phyloP scores from a whole-genome alignment of 139 green algal genomes.

The Deuterostichococcus epilithicus region DNA sequence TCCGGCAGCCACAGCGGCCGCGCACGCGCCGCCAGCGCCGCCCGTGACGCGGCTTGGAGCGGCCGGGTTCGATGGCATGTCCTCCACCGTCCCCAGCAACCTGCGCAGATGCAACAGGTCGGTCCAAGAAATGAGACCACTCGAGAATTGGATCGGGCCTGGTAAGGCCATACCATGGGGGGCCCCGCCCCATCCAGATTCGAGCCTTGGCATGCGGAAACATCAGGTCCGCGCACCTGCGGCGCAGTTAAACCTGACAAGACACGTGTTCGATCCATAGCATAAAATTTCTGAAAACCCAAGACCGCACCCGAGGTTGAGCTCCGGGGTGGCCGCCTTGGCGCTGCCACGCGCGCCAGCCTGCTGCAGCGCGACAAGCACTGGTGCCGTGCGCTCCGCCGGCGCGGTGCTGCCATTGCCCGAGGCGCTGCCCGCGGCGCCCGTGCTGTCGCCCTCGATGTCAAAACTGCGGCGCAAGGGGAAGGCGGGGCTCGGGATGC shows the following conservation, averaged over 20 bases:
- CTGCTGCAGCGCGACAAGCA: not conserved
- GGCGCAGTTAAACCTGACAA: too few species aligned
- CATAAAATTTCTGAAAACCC: not conserved
- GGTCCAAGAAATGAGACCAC: too few species aligned
- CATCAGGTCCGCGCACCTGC: too few species aligned
- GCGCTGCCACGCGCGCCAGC: too few species aligned
- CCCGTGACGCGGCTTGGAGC: not conserved
- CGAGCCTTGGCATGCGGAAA: too few species aligned
- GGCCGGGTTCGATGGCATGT: slow-evolving; percentile 3
- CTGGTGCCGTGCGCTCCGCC: not conserved
- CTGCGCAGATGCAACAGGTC: too few species aligned
- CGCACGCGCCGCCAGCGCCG: slow-evolving; percentile 9
- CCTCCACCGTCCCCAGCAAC: not conserved
- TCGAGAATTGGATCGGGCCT: too few species aligned
- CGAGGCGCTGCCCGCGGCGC: not conserved
- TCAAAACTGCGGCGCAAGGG: not conserved
- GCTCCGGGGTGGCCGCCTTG: not conserved
- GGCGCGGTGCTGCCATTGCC: not conserved
- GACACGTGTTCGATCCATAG: not conserved
- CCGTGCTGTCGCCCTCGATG: not conserved
- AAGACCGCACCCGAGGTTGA: not conserved
- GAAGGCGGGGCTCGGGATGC: not conserved
- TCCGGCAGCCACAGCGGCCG: slow-evolving; percentile 9
- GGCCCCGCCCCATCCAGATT: too few species aligned
- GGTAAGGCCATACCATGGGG: too few species aligned